Base-by-base conservation (phyloP, 2,329 filamentous ascomycete genomes). In the Fusarium mexicanum region DNA sequence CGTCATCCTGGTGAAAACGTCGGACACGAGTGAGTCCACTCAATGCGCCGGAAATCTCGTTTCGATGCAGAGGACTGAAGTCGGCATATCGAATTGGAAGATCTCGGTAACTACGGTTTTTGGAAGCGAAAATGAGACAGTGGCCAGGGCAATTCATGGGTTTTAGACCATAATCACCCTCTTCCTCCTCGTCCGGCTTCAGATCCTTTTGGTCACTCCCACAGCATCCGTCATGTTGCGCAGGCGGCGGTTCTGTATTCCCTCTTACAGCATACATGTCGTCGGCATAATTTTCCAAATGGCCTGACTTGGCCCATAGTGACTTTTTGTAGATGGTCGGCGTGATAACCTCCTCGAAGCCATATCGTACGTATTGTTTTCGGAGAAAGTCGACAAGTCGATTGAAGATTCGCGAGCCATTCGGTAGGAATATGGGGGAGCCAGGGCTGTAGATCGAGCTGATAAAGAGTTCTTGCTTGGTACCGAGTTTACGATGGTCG, bases 101-200 rank as follows among this genome's bases (percentile, higher is more conserved):
- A 73, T 97, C 93, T 73, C 92, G 89, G 82, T 96, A 96, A 76
- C 92, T 94, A 69, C 91, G 90, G 65, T 88, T 87, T 74, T 92
- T 89, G 53, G 92, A 92, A 69, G 89, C 91, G 80, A 97, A 97
- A 71, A 97, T 89, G 72, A 97, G 86, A 80, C 94, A 97, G 82
- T 97, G 94, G 7, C 94, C 94, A 0, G 94, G 94, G 80, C 94
- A 97, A 80, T 97, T 97, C 94, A 97, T 97, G 20, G 94, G 94
- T 82, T 97, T 97, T 76, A 97, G 85, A 24, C 93, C 94, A 82
- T 94, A 97, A 71, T 93, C 92, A 73, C 92, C 91, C 69, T 90
- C 87, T 67, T 89, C 88, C 71, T 93, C 90, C 69, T 91, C 89
- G 26, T 80, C 79, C 2, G 77, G 66, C 51, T 73, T 75, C 48